Conservation (phyloP, 768 basidiomycete species). For the Asterophora parasitica region DNA sequence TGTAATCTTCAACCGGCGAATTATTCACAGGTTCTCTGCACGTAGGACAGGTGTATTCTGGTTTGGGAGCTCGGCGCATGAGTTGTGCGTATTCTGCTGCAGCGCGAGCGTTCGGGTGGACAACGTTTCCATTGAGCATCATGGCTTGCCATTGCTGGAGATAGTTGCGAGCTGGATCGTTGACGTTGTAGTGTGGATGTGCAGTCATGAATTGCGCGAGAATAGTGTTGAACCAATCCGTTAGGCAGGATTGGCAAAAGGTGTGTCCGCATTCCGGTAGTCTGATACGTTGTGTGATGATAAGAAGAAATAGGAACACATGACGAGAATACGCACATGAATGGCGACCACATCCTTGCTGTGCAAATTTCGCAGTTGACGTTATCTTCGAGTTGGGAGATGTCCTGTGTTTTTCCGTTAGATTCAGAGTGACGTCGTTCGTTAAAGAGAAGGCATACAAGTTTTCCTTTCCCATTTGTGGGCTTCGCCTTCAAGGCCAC, state of each 20-base stretch:
- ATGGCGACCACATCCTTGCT: conserved; percentile 60
- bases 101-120: conserved; percentile 22
- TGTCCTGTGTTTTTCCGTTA: conserved; percentile 27
- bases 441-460: conserved; percentile 17
- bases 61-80: conserved; percentile 30
- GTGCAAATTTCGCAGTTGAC: conserved; percentile 64
- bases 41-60: conserved; percentile 63
- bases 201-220: conserved; percentile 43
- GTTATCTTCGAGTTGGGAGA: conserved; percentile 45
- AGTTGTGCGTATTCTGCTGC: conserved; percentile 22
- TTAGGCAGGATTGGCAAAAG: conserved; percentile 59
- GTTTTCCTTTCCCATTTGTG: conserved; percentile 24
- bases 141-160: conserved; percentile 14
- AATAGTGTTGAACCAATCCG: conserved; percentile 47
- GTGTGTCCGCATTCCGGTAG: conserved; percentile 66
- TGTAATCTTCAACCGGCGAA: conserved; percentile 57
- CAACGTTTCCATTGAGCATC: conserved; percentile 20
- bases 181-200: conserved; percentile 41
- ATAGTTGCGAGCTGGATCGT: conserved; percentile 21
- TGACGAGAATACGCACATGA: conserved; percentile 40
- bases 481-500: conserved; percentile 20
- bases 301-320: neutral
- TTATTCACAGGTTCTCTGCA: conserved; percentile 48
- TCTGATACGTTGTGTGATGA: conserved; percentile 27
- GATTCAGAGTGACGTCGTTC: neutral